Evolutionary conservation across 345 rosid genomes (phyloP), one percentile per base, ranked within the genome.

Genomic region (Corchorus capsularis): DNA sequence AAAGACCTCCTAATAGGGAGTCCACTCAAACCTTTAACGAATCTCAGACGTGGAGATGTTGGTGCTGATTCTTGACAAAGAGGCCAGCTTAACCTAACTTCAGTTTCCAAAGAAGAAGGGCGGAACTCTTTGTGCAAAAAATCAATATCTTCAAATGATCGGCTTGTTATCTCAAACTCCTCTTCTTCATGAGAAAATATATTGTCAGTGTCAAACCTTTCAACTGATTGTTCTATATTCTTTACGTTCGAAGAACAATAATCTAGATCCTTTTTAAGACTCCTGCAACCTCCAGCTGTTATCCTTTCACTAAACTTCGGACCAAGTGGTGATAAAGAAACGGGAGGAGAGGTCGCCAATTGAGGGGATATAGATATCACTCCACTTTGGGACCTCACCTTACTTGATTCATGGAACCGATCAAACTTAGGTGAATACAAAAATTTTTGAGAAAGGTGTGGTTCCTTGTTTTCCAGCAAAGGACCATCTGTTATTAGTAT

Each of bases 321-420:
- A 78, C 98, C 98, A 59, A 94, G 93, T 57, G 98, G 98, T 43
- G 98, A 94, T 72, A 89, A 79, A 27, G 93, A 90, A 62, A 86
- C 91, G 75, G 91, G 89, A 41, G 96, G 82, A 32, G 86, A 85
- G 56, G 74, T 62, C 14, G 77, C 63, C 69, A 74, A 80, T 63
- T 79, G 53, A 4, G 85, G 82, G 75, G 94, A 79, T 71, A 80
- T 79, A 45, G 93, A 78, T 80, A 89, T 82, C 46, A 82, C 84
- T 72, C 81, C 81, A 79, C 85, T 83, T 72, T 34, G 74, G 55
- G 85, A 79, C 77, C 86, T 77, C 46, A 75, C 77, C 80, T 76
- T 82, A 71, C 69, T 81, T 71, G 85, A 64, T 77, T 82, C 82
- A 39, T 52, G 79, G 75, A 78, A 74, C 73, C 60, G 73, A 79